Evolutionary conservation across 352 stramenopile species (phyloP), one percentile per base, ranked within the genome.

Genomic region (Phytopythium kandeliae): DNA sequence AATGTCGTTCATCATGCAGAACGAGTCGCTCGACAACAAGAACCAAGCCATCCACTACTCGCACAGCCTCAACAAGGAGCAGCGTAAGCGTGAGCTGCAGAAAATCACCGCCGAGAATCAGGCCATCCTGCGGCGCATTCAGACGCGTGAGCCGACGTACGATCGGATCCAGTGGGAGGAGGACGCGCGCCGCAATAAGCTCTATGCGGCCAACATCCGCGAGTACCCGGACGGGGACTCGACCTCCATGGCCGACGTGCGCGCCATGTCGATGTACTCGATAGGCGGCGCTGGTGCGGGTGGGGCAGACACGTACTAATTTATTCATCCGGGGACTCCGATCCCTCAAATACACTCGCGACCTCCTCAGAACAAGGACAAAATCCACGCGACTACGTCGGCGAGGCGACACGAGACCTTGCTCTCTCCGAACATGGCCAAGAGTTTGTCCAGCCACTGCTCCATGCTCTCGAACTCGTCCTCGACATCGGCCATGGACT

Each of bases 1-100:
- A 63, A 99, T 99, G 95, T 97, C 88, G 13, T 80, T 95, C 54
- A 99, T 99, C 62, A 95, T 95, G 85, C 83, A 93, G 63, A 87
- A 70, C 45, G 83, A 93, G 46, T 80, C 80, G 51, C 62, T 92
- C 10, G 85, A 95, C 65, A 92, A 88, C 70, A 91, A 91, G 60
- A 93, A 89, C 54, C 75, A 91, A 45, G 69, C 85, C 16, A 70
- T 91, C 36, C 49, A 48, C 13, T 89, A 91, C 57, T 67, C 76
- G 13, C 78, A 90, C 63, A 93, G 82, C 58, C 65, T 95, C 36
- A 93, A 95, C 71, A 93, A 93, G 38, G 82, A 71, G 16, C 58
- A 71, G 21, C 78, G 83, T 42, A 95, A 92, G 60, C 79, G 84
- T 31, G 81, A 95, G 47, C 61, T 95, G 24, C 81, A 95, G 60